Evolutionary conservation across 2,329 filamentous ascomycete genomes (phyloP).

Genomic region (Fusarium sp.): DNA sequence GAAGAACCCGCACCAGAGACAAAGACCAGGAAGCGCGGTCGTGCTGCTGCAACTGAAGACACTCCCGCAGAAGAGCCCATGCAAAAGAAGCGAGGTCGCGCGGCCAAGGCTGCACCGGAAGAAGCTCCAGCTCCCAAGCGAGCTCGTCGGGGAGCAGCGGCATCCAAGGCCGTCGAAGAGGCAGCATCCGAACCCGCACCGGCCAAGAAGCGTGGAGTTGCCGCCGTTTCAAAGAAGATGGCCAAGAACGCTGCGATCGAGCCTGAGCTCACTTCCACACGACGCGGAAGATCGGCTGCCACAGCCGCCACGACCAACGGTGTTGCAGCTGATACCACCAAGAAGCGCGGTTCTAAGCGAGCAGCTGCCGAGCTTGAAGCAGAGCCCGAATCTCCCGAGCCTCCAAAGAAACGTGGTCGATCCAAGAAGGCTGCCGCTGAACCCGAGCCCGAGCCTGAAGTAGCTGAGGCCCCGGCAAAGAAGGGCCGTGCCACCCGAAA

Average conservation of each 20-base stretch:
- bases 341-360: slow-evolving; percentile 33
- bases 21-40: slow-evolving; percentile 34
- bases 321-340: slow-evolving; percentile 7
- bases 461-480: slow-evolving; percentile 32
- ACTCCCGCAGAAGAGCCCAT: slow-evolving; percentile 8
- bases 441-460: slow-evolving; percentile 13
- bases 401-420: slow-evolving; percentile 37
- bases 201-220: slow-evolving; percentile 20
- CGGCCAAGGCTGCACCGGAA: slow-evolving; percentile 7
- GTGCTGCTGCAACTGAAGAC: slow-evolving; percentile 10
- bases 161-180: slow-evolving; percentile 12
- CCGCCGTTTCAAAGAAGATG: slow-evolving; percentile 12
- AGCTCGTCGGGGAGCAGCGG: slow-evolving; percentile 16
- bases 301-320: slow-evolving; percentile 1
- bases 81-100: slow-evolving; percentile 27
- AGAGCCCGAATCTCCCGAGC: slow-evolving; percentile 21
- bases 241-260: slow-evolving; percentile 7
- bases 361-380: slow-evolving; percentile 18
- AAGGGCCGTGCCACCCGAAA: slow-evolving; percentile 29
- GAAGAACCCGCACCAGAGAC: slow-evolving; percentile 11
- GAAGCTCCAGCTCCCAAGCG: slow-evolving; percentile 16
- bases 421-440: slow-evolving; percentile 24
- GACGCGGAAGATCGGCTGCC: slow-evolving; percentile 18
- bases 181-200: slow-evolving; percentile 6
- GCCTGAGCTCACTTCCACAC: slow-evolving; percentile 22